These are phyloP conservation scores for Neofusicoccum cordaticola DNA, from an alignment of 2,329 filamentous ascomycete genomes.

Conservation along the genomic window DNA sequence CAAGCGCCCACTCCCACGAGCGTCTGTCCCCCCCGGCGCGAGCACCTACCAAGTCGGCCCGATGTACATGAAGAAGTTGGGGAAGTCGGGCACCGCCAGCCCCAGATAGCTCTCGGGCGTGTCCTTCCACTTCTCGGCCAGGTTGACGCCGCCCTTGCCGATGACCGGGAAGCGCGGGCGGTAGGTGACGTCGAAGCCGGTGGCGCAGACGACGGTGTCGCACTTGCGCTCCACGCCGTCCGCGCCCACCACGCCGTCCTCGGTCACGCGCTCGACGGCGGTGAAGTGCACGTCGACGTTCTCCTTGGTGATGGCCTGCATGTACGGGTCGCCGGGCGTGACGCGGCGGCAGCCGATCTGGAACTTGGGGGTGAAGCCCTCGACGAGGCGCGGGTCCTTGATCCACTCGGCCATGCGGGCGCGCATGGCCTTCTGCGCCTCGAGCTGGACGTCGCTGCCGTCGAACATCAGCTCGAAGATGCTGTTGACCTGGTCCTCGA, in stretches of 20 bases:
- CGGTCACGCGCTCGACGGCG: conserved; percentile 44
- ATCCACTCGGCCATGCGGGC: conserved; percentile 50
- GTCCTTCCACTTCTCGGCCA: conserved; percentile 41
- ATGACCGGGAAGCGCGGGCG: conserved; percentile 44
- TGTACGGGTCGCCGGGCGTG: conserved; percentile 52
- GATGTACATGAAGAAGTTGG: conserved; percentile 43
- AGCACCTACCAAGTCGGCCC: conserved; percentile 35
- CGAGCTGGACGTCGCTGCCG: conserved; percentile 40
- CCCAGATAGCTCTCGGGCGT: conserved; percentile 42
- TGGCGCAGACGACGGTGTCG: conserved; percentile 47
- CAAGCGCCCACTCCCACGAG: no score
- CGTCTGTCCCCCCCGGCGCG: no score
- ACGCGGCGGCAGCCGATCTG: conserved; percentile 47
- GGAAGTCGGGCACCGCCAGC: conserved; percentile 42
- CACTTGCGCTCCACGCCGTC: conserved; percentile 42
- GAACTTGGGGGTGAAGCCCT: conserved; percentile 49
- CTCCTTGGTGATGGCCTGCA: conserved; percentile 48
- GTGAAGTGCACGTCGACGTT: conserved; percentile 54
- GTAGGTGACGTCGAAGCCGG: conserved; percentile 46
- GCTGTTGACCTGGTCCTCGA: conserved; percentile 38
- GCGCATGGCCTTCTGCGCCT: conserved; percentile 37
- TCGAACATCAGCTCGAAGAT: conserved; percentile 36
- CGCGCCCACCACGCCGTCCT: conserved; percentile 44
- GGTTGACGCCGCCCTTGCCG: conserved; percentile 39
- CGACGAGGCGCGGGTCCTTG: conserved; percentile 49